Evolutionary conservation across 495 filamentous ascomycete species (phyloP).

Genomic region (Darksidea phi): DNA sequence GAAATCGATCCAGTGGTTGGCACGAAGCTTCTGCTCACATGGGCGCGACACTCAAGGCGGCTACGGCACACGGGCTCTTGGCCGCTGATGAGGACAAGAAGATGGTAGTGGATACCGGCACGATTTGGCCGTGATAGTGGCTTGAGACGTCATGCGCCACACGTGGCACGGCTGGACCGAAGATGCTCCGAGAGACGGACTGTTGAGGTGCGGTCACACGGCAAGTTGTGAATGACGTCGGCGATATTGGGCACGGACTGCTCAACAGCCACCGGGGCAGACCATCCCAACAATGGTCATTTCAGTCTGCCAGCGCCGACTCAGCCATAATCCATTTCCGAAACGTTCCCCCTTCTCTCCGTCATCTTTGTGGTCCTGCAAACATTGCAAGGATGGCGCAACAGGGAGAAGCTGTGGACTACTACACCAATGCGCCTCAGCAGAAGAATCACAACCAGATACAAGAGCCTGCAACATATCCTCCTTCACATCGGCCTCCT

Average conservation of each 20-base stretch:
- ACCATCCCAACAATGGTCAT: neutral
- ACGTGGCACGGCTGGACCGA: no score
- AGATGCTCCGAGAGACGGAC: no score
- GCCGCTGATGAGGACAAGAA: no score
- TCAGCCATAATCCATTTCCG: neutral
- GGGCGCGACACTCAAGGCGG: no score
- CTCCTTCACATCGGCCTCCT: slow-evolving; percentile 7
- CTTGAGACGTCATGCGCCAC: no score
- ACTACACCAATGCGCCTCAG: slow-evolving; percentile 27
- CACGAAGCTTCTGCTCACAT: no score
- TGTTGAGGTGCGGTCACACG: no score
- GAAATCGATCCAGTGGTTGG: no score
- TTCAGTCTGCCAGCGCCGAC: neutral
- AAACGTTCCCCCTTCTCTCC: neutral
- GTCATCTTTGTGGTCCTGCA: neutral
- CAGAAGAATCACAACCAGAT: slow-evolving; percentile 15
- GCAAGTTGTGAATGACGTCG: neutral
- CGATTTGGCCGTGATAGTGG: no score
- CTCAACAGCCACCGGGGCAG: neutral
- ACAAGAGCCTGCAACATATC: slow-evolving; percentile 13
- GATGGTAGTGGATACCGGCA: no score
- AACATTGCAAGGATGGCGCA: slow-evolving; percentile 9
- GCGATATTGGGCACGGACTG: neutral
- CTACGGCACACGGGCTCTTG: no score
- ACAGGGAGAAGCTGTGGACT: slow-evolving; percentile 30